Conservation (phyloP, 2,329 filamentous ascomycete species). For the Colletotrichum sidae region DNA sequence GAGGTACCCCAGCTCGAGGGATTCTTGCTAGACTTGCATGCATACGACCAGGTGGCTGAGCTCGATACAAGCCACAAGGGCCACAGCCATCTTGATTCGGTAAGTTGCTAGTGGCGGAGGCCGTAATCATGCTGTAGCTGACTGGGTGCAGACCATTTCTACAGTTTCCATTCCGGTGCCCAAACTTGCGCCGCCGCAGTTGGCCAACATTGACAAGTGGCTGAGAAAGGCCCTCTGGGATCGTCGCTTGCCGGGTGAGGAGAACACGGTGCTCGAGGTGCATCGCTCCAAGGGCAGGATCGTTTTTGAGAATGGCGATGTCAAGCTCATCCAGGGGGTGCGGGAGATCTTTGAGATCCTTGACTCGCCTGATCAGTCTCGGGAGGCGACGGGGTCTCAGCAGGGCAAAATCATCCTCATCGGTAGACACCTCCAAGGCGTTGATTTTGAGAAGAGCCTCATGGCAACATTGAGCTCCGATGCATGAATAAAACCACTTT, state of each 20-base stretch:
- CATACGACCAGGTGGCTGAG: slow-evolving; percentile 85
- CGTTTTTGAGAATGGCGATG: slow-evolving; percentile 69
- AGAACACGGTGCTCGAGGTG: slow-evolving; percentile 73
- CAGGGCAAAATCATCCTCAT: slow-evolving; percentile 74
- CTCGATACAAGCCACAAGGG: slow-evolving; percentile 80
- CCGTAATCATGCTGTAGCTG: slow-evolving; percentile 37
- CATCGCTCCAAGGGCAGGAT: slow-evolving; percentile 90
- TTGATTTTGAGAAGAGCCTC: slow-evolving; percentile 63
- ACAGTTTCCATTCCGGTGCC: slow-evolving; percentile 81
- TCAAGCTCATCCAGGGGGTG: slow-evolving; percentile 90
- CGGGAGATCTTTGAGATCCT: slow-evolving; percentile 93
- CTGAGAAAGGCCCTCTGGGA: slow-evolving; percentile 89
- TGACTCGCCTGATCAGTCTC: slow-evolving; percentile 61
- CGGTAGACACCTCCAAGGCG: slow-evolving; percentile 64
- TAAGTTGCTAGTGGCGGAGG: slow-evolving; percentile 54
- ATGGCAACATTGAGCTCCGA: slow-evolving; percentile 1
- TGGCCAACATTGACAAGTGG: slow-evolving; percentile 81
- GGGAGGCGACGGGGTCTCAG: slow-evolving; percentile 42
- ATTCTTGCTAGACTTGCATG: slow-evolving; percentile 88
- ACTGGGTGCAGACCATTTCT: slow-evolving; percentile 75
- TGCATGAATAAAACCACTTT: not conserved
- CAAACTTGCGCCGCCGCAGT: slow-evolving; percentile 64
- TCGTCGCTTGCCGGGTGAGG: slow-evolving; percentile 64
- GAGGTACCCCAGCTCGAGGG: slow-evolving; percentile 86
- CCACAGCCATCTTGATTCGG: slow-evolving; percentile 91